phyloP scores from a whole-genome alignment of 257 asterid species.

The Anisodus tanguticus region DNA sequence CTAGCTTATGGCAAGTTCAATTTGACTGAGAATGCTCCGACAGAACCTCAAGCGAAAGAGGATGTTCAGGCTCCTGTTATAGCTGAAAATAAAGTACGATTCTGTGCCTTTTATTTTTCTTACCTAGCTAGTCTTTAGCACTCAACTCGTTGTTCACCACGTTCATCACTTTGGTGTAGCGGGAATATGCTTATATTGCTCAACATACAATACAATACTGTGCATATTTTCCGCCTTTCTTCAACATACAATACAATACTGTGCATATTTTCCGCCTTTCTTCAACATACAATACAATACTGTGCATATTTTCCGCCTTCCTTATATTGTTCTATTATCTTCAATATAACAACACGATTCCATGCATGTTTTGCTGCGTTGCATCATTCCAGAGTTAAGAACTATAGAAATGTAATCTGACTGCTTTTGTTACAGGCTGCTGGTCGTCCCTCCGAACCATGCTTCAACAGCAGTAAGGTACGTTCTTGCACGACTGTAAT shows the following conservation, averaged over 20 bases:
- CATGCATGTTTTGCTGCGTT: background rate
- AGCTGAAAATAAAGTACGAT: constrained; percentile 40
- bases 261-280: too few relatives aligned
- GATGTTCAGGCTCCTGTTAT: constrained; percentile 40
- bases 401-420: background rate
- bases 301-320: background rate
- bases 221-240: too few relatives aligned
- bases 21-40: constrained; percentile 33
- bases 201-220: background rate
- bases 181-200: background rate
- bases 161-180: background rate
- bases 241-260: background rate
- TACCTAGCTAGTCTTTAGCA: background rate
- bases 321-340: background rate
- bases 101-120: background rate
- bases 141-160: background rate
- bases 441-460: constrained; percentile 19
- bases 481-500: background rate
- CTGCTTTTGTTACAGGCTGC: constrained; percentile 32
- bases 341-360: background rate
- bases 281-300: background rate
- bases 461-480: constrained; percentile 37
- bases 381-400: background rate
- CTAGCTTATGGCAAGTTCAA: constrained; percentile 36
- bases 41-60: constrained; percentile 48